Evolutionary conservation across 2,329 filamentous ascomycete genomes (phyloP).

Genomic region (Sarocladium kiliense): DNA sequence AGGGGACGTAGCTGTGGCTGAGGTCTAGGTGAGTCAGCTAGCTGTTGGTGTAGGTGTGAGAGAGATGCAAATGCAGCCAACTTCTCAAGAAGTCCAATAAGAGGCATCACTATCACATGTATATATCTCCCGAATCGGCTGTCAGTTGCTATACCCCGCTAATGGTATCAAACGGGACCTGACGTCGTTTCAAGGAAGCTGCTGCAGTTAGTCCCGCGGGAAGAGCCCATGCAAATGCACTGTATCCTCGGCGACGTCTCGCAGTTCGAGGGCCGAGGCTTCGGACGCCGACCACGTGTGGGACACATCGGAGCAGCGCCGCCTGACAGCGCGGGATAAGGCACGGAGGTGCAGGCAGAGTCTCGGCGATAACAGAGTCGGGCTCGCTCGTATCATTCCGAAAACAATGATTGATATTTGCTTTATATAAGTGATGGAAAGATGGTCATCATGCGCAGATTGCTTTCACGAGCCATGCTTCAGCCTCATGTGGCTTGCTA

Average conservation of each 20-base stretch:
- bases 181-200: neutral
- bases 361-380: neutral
- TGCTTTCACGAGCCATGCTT: neutral
- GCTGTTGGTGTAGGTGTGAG: neutral
- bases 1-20: constrained; percentile 1
- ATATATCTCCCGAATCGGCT: constrained; percentile 7
- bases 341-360: neutral
- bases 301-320: neutral
- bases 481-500: constrained; percentile 1
- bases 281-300: constrained; percentile 2
- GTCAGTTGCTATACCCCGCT: neutral
- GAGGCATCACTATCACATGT: constrained; percentile 6
- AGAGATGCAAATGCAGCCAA: neutral
- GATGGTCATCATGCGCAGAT: neutral
- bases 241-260: constrained; percentile 1
- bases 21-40: neutral
- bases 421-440: neutral
- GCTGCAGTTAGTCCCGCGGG: neutral
- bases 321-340: neutral
- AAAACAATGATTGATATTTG: too few relatives aligned
- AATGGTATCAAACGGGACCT: neutral
- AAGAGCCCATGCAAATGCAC: neutral
- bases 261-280: constrained; percentile 9
- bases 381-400: neutral
- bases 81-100: neutral